Evolutionary conservation across 176 grass and related monocot species (phyloP), one percentile per base, ranked within the genome.

Genomic region (Olyra latifolia): DNA sequence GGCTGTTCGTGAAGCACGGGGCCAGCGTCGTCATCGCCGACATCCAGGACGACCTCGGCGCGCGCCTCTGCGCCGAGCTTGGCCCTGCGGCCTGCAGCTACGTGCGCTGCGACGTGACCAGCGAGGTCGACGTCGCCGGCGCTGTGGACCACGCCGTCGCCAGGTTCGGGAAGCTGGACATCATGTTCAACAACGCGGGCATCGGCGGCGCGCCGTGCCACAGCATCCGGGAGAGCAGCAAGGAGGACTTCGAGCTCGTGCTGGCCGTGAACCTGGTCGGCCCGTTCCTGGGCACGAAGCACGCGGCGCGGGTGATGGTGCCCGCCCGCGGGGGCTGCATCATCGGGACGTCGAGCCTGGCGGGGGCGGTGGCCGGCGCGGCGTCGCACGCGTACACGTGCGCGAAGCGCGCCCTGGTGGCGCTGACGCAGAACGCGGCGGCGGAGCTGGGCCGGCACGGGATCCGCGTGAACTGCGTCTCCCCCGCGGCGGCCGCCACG

Each of bases 101-200:
- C 82, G 72, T 82, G 40, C 89, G 20, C 47, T 88, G 82, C 59
- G 85, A 91, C 71, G 78, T 88, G 0, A 88, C 81, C 13, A 17
- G 2, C 22, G 89, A 91, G 78, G 54, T 8, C 56, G 79, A 91
- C 81, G 76, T 91, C 16, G 54, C 71, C 8, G 77, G 52, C 2
- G 85, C 85, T 15, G 81, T 91, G 42, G 77, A 91, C 27, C 68
- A 79, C 72, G 44, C 89, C 70, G 77, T 91, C 56, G 35, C 84
- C 15, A 63, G 57, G 40, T 85, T 72, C 78, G 89, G 89, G 6
- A 42, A 15, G 17, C 77, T 91, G 3, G 89, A 91, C 64, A 19
- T 91, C 65, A 91, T 91, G 85, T 88, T 84, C 89, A 91, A 85
- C 85, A 91, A 88, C 72, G 89, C 89, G 10, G 89, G 89, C 7